phyloP scores from a whole-genome alignment of 1,284 basidiomycete species.

The Termitomyces sp. region DNA sequence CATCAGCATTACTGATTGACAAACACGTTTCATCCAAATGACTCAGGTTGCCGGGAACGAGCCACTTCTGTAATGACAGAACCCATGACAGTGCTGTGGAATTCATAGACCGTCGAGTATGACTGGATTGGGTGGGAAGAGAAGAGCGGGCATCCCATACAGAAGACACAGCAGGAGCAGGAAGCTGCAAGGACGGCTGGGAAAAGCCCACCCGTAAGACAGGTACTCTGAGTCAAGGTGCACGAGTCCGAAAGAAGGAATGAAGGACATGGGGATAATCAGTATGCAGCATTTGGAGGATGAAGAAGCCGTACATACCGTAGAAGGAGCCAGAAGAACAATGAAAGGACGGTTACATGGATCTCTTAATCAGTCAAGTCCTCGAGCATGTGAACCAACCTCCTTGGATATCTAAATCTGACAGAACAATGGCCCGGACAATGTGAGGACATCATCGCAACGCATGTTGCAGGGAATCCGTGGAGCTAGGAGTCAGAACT shows the following conservation, averaged over 20 bases:
- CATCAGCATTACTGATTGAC: not conserved
- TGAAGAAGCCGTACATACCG: not conserved
- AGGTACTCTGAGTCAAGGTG: not conserved
- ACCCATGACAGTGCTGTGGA: not conserved
- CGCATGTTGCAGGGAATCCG: conserved; percentile 1
- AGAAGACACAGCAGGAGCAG: not conserved
- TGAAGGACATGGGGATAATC: not conserved
- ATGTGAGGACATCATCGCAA: not conserved
- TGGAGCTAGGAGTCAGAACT: conserved; percentile 6
- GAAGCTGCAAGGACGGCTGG: not conserved
- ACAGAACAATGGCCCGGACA: conserved; percentile 15
- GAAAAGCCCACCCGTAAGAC: not conserved
- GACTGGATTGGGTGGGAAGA: conserved; percentile 1
- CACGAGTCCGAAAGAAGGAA: not conserved
- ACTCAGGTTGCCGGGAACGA: not conserved
- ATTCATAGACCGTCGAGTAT: not conserved
- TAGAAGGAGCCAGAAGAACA: not conserved
- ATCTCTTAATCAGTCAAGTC: not conserved
- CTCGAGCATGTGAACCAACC: not conserved
- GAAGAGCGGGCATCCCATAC: not conserved
- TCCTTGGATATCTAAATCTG: conserved; percentile 3
- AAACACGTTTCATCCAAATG: not conserved
- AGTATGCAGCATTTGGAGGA: not conserved
- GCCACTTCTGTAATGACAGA: not conserved
- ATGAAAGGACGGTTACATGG: not conserved